These are phyloP conservation scores for Botryotinia calthae DNA, from an alignment of 2,329 filamentous ascomycete species.

Conservation along the genomic window DNA sequence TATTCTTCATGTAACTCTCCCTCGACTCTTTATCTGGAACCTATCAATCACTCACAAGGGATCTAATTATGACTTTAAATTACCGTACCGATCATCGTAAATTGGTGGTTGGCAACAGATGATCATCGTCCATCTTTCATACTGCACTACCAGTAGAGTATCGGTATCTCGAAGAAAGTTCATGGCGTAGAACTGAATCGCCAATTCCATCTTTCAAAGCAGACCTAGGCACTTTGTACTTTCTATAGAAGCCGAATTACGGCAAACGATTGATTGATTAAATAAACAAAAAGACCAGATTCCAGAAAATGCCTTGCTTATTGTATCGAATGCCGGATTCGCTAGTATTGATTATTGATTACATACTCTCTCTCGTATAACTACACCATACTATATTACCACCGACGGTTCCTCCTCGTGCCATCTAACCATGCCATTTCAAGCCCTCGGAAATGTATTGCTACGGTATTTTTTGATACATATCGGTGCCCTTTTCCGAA, in stretches of 20 bases:
- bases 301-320: background rate
- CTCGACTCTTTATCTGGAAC: background rate
- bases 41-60: background rate
- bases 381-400: background rate
- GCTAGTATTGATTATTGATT: background rate
- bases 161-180: background rate
- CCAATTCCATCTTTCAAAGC: background rate
- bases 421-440: background rate
- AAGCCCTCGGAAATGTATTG: background rate
- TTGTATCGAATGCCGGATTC: background rate
- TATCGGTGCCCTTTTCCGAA: background rate
- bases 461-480: background rate
- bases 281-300: background rate
- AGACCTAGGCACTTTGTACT: background rate
- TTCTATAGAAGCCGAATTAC: background rate
- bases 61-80: background rate
- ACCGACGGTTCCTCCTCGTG: background rate
- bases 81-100: background rate
- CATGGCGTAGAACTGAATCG: conserved; percentile 6
- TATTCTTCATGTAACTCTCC: background rate
- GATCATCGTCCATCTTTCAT: background rate
- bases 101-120: background rate
- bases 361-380: background rate
- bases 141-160: background rate
- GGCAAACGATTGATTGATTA: background rate